Conservation (phyloP, 257 asterid species). For the Primulina eburnea region DNA sequence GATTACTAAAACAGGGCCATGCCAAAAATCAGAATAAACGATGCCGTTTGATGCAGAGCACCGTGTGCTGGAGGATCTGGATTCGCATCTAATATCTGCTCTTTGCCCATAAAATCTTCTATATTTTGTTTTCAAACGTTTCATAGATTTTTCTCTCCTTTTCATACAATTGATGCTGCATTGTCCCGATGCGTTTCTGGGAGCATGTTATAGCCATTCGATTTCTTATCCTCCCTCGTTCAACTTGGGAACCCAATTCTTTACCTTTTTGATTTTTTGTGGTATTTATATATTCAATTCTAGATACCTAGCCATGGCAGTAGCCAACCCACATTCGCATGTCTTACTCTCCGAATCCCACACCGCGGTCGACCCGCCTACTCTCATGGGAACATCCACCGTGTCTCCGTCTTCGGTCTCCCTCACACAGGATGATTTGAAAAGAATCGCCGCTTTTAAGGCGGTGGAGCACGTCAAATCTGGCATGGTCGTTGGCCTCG, state of each 20-base stretch:
- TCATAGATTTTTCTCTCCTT: too few species aligned
- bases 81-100: too few species aligned
- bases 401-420: slow-evolving; percentile 26
- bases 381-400: slow-evolving; percentile 35
- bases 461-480: slow-evolving; percentile 64
- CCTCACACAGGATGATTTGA: slow-evolving; percentile 62
- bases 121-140: too few species aligned
- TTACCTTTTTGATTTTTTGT: background rate
- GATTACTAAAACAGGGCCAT: too few species aligned
- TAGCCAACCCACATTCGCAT: slow-evolving; percentile 40
- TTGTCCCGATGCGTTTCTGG: background rate
- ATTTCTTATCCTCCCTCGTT: slow-evolving; percentile 30
- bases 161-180: background rate
- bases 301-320: slow-evolving; percentile 38
- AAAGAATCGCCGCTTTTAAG: slow-evolving; percentile 55
- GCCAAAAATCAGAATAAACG: too few species aligned
- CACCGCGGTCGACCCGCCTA: slow-evolving; percentile 31
- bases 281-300: background rate
- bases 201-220: slow-evolving; percentile 23
- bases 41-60: too few species aligned
- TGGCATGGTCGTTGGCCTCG: slow-evolving; percentile 62
- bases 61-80: too few species aligned
- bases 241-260: background rate
- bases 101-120: too few species aligned
- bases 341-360: slow-evolving; percentile 29